These are phyloP conservation scores for Backusella tarrabulga DNA, from an alignment of 192 early-diverging fungal species.

Conservation along the genomic window DNA sequence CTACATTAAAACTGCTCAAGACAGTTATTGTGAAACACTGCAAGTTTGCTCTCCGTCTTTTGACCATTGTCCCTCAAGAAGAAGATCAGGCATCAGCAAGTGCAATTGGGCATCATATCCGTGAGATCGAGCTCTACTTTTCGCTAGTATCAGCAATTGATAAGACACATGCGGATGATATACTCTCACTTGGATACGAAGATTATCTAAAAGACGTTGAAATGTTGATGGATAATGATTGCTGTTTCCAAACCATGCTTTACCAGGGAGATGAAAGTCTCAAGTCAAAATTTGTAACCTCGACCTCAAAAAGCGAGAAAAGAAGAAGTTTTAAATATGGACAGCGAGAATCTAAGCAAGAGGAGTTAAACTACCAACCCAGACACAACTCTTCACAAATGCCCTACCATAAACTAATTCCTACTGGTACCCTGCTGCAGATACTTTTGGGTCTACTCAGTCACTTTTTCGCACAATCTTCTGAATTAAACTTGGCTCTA, in stretches of 20 bases:
- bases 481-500: constrained; percentile 85
- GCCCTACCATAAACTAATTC: constrained; percentile 39
- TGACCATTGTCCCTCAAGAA: constrained; percentile 65
- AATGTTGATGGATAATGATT: constrained; percentile 42
- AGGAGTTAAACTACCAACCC: background rate
- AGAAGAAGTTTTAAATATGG: constrained; percentile 54
- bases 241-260: constrained; percentile 39
- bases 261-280: background rate
- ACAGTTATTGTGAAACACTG: constrained; percentile 76
- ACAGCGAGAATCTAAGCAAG: constrained; percentile 35
- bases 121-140: constrained; percentile 60
- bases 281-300: background rate
- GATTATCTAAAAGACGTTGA: constrained; percentile 56
- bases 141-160: constrained; percentile 55
- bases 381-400: constrained; percentile 23
- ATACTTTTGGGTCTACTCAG: constrained; percentile 65
- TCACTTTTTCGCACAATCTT: constrained; percentile 85
- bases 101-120: constrained; percentile 53
- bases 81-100: constrained; percentile 7
- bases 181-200: constrained; percentile 53
- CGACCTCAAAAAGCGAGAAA: constrained; percentile 34
- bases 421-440: constrained; percentile 64
- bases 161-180: constrained; percentile 32
- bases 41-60: constrained; percentile 67
- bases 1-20: constrained; percentile 76